Conservation (phyloP, 805 yeast species). For the Suhomyces tanzawaensis region DNA sequence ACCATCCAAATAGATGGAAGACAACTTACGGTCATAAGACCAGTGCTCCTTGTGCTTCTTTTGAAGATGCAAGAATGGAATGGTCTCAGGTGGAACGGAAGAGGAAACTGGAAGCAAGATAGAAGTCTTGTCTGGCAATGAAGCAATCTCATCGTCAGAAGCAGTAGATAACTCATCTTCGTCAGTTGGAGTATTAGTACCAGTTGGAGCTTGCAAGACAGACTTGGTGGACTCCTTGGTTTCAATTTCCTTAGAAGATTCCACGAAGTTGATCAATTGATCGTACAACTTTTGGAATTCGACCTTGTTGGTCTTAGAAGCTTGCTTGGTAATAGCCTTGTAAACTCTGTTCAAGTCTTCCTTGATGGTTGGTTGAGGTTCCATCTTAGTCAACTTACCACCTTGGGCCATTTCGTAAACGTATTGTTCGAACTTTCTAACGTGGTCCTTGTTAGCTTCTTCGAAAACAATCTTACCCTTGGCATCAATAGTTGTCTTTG, state of each 20-base stretch:
- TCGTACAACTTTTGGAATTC: constrained; percentile 72
- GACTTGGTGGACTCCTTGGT: constrained; percentile 60
- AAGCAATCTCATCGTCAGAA: constrained; percentile 75
- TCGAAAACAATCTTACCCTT: constrained; percentile 84
- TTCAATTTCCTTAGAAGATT: constrained; percentile 67
- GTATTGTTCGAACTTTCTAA: constrained; percentile 92
- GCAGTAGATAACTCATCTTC: constrained; percentile 45
- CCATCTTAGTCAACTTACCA: constrained; percentile 70
- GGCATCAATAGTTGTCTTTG: constrained; percentile 81
- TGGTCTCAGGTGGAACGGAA: constrained; percentile 73
- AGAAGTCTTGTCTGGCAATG: constrained; percentile 70
- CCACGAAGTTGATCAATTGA: constrained; percentile 67
- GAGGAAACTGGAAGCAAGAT: constrained; percentile 73
- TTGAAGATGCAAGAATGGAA: constrained; percentile 93
- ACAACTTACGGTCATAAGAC: constrained; percentile 77
- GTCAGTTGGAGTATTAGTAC: constrained; percentile 43
- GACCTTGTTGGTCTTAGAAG: constrained; percentile 58
- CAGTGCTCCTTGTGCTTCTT: constrained; percentile 75
- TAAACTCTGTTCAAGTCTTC: constrained; percentile 84
- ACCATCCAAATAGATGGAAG: constrained; percentile 81
- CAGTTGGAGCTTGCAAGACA: constrained; percentile 41
- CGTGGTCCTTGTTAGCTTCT: constrained; percentile 85
- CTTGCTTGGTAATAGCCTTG: constrained; percentile 73
- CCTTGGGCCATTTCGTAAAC: constrained; percentile 97
- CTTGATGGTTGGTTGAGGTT: constrained; percentile 67